These are phyloP conservation scores for Hypoxylon sp. DNA, from an alignment of 2,329 filamentous ascomycete genomes.

Conservation along the genomic window DNA sequence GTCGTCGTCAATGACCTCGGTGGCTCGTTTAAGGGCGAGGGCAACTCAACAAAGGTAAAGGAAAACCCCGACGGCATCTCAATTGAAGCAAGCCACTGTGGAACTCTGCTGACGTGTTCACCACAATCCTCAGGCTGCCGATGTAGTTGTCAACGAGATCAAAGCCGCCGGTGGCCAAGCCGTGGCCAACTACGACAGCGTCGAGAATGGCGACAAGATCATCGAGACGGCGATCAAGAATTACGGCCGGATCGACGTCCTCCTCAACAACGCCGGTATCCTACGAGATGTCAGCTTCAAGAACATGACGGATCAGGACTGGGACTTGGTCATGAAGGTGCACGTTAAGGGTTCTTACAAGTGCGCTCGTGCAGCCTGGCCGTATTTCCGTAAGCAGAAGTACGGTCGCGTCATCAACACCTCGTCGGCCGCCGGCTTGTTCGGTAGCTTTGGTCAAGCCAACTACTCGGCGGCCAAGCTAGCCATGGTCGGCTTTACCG, in stretches of 20 bases:
- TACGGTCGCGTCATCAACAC: conserved; percentile 98
- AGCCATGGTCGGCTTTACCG: conserved; percentile 94
- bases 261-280: conserved; percentile 99
- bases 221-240: conserved; percentile 88
- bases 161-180: conserved; percentile 92
- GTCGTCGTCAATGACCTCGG: conserved; percentile 98
- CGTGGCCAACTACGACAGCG: conserved; percentile 96
- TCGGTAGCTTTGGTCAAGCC: conserved; percentile 94
- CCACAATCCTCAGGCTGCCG: conserved; percentile 73
- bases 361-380: conserved; percentile 94
- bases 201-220: conserved; percentile 93
- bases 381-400: conserved; percentile 98
- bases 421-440: conserved; percentile 93
- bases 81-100: conserved; percentile 1
- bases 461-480: conserved; percentile 99
- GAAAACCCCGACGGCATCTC: not conserved
- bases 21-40: conserved; percentile 93
- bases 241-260: conserved; percentile 90
- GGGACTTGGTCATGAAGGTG: conserved; percentile 94
- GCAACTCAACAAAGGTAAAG: conserved; percentile 84
- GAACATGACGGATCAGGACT: conserved; percentile 97
- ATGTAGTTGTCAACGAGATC: conserved; percentile 87
- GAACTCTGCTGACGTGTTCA: conserved; percentile 46
- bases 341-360: conserved; percentile 97
- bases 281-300: conserved; percentile 96